Percentiles rank a stretch among this genome's conserved stretches.
These are phyloP conservation scores for Trifolium subterraneum DNA, from an alignment of 306 rosid genomes.

Conservation along the genomic window DNA sequence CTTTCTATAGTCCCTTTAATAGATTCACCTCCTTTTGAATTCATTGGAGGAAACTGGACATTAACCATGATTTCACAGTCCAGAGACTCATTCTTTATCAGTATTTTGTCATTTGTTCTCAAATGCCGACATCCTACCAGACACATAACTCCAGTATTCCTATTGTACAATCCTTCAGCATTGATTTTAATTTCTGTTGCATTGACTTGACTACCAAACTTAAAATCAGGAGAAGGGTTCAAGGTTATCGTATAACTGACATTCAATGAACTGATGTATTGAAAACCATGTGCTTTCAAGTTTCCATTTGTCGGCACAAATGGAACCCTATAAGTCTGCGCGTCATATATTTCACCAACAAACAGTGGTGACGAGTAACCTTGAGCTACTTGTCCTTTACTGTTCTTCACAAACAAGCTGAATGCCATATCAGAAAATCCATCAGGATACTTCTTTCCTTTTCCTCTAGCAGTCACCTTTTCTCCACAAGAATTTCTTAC, in stretches of 20 bases:
- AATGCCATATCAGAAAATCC: constrained; percentile 72
- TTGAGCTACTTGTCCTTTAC: constrained; percentile 60
- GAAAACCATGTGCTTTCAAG: constrained; percentile 25
- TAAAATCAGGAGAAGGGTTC: constrained; percentile 50
- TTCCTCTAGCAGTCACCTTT: constrained; percentile 48
- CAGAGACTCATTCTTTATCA: constrained; percentile 50
- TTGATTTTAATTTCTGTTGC: constrained; percentile 54
- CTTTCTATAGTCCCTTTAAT: constrained; percentile 77
- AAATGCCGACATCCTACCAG: constrained; percentile 76
- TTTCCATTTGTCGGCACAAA: constrained; percentile 23
- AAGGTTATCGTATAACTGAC: constrained; percentile 71
- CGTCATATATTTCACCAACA: constrained; percentile 51
- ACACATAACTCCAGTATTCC: constrained; percentile 66
- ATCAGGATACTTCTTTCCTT: constrained; percentile 63
- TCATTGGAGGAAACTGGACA: constrained; percentile 70
- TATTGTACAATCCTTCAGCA: constrained; percentile 84
- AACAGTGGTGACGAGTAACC: constrained; percentile 71
- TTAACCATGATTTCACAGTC: constrained; percentile 74
- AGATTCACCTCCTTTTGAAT: constrained; percentile 49
- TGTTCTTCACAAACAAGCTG: constrained; percentile 60
- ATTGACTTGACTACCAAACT: constrained; percentile 42
- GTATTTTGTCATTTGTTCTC: constrained; percentile 46
- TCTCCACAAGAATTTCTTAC: constrained; percentile 53
- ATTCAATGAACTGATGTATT: constrained; percentile 46
- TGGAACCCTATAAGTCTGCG: constrained; percentile 44